phyloP scores from a whole-genome alignment of 2,329 filamentous ascomycete genomes.

The Acephala macrosclerotiorum region DNA sequence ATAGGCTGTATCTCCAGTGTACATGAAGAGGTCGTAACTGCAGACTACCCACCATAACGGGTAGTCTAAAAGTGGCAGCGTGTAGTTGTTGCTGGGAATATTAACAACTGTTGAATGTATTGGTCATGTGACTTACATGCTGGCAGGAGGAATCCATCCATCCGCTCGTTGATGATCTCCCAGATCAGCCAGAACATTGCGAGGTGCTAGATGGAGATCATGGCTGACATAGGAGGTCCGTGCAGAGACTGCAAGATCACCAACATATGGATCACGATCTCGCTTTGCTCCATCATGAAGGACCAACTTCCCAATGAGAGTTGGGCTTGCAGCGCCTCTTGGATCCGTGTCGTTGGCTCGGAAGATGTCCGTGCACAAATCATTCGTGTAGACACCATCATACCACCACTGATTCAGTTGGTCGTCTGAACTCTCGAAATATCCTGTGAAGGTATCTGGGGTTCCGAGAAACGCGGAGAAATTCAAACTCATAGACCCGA shows the following conservation, averaged over 20 bases:
- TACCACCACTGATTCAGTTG: constrained; percentile 60
- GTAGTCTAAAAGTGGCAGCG: constrained; percentile 58
- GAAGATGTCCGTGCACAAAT: constrained; percentile 56
- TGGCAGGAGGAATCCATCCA: constrained; percentile 61
- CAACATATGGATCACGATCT: constrained; percentile 60
- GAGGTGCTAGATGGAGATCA: constrained; percentile 48
- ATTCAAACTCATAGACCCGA: constrained; percentile 51
- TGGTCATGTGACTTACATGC: constrained; percentile 49
- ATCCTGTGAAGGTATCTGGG: constrained; percentile 56
- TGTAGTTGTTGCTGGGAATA: constrained; percentile 50
- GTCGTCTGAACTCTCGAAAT: constrained; percentile 59
- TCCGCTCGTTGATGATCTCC: constrained; percentile 56
- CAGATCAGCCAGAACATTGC: constrained; percentile 58
- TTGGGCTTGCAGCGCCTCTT: constrained; percentile 51
- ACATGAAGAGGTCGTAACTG: constrained; percentile 56
- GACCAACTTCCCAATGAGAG: constrained; percentile 54
- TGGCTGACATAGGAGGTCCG: constrained; percentile 58
- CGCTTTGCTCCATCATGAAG: constrained; percentile 59
- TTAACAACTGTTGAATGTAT: neutral
- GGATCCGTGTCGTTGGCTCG: constrained; percentile 57
- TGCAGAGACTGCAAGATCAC: constrained; percentile 57
- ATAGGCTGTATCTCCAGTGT: constrained; percentile 55
- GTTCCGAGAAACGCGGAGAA: constrained; percentile 56
- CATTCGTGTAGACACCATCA: constrained; percentile 60
- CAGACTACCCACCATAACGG: constrained; percentile 60